Evolutionary conservation across 495 filamentous ascomycete species (phyloP).

Genomic region (Neurospora sp.): DNA sequence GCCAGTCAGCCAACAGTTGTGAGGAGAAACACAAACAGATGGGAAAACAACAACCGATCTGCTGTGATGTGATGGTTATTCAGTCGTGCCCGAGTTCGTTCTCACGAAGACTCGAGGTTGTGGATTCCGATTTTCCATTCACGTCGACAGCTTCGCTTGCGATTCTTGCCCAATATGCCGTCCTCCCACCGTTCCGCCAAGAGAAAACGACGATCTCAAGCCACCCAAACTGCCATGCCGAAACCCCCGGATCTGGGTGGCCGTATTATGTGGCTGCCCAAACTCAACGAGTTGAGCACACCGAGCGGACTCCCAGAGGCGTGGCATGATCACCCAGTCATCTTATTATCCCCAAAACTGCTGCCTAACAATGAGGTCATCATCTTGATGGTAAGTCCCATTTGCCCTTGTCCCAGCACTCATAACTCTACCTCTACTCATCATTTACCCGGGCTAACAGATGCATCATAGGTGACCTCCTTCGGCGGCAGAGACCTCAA

Average conservation of each 20-base stretch:
- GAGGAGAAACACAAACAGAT: neutral
- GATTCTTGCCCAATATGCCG: neutral
- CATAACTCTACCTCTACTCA: neutral
- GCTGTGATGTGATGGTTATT: neutral
- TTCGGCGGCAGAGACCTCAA: neutral
- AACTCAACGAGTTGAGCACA: neutral
- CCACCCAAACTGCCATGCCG: neutral
- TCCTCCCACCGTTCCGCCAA: neutral
- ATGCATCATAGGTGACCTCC: neutral
- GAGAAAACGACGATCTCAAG: neutral
- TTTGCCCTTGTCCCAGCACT: neutral
- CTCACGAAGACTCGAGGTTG: neutral
- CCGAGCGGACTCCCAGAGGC: neutral
- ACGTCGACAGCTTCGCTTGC: no score
- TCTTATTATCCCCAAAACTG: neutral
- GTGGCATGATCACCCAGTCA: neutral
- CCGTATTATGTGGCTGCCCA: neutral
- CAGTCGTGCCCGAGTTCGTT: neutral
- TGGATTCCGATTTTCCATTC: neutral
- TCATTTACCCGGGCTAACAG: neutral
- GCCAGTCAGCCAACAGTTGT: neutral
- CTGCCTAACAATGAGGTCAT: neutral
- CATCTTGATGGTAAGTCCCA: neutral
- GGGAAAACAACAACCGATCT: neutral
- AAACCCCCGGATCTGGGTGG: neutral